These are phyloP conservation scores for Verticillium nonalfalfae DNA, from an alignment of 2,329 filamentous ascomycete species.

Conservation along the genomic window DNA sequence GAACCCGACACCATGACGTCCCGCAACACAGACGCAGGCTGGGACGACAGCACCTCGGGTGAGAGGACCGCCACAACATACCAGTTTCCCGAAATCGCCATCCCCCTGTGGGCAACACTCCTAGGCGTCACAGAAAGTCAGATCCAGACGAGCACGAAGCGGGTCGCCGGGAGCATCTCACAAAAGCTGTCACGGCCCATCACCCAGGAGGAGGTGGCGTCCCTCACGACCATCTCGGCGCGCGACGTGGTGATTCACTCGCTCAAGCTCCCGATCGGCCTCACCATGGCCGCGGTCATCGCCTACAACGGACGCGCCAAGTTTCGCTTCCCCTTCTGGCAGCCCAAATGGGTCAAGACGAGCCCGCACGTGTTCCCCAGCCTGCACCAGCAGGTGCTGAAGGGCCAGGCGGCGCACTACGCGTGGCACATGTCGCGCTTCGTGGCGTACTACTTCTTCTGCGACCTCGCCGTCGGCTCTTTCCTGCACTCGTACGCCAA, in stretches of 20 bases:
- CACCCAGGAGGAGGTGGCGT: constrained; percentile 27
- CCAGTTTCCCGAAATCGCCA: background rate
- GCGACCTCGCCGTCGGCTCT: constrained; percentile 16
- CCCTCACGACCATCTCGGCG: constrained; percentile 17
- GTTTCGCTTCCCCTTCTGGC: constrained; percentile 34
- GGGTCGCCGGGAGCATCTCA: background rate
- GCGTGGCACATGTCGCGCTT: constrained; percentile 30
- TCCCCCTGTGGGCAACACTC: constrained; percentile 4
- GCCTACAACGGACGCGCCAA: constrained; percentile 20
- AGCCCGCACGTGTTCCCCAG: constrained; percentile 23
- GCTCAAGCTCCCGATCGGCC: constrained; percentile 8
- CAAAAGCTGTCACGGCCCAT: constrained; percentile 16
- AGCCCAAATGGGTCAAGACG: constrained; percentile 22
- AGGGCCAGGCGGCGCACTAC: constrained; percentile 15
- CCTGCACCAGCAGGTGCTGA: constrained; percentile 13
- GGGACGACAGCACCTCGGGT: background rate
- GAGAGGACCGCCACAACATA: background rate
- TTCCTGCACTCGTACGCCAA: constrained; percentile 23
- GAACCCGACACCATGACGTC: background rate
- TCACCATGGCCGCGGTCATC: constrained; percentile 14
- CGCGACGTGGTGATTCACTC: constrained; percentile 18
- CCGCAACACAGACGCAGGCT: background rate
- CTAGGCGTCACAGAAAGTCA: constrained; percentile 1
- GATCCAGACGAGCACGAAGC: background rate
- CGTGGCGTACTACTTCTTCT: constrained; percentile 21